Evolutionary conservation across 495 filamentous ascomycete genomes (phyloP), one percentile per base, ranked within the genome.

Genomic region (Xylaria sp.): DNA sequence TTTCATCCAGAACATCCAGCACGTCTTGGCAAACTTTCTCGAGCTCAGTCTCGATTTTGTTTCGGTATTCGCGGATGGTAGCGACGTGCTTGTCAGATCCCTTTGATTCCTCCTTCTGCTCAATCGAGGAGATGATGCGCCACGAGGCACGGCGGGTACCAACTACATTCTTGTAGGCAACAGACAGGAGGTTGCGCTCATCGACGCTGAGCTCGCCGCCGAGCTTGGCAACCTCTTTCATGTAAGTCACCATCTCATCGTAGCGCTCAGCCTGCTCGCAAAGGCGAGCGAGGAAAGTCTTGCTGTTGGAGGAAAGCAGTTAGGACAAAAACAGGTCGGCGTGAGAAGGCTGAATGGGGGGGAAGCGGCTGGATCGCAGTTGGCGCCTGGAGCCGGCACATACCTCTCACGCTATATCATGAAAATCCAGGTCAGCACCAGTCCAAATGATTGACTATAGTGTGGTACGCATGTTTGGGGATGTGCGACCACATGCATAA

Each of bases 231-330:
- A 99, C 96, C 90, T 97, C 94, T 93, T 99, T 99, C 96, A 99
- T 99, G 88, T 93, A 99, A 80, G 91, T 93, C 76, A 99, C 96
- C 96, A 99, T 99, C 87, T 99, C 96, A 93, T 99, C 96, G 83
- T 99, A 99, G 82, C 96, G 96, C 90, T 99, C 96, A 80, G 96
- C 96, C 91, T 99, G 96, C 93, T 99, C 96, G 89, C 96, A 98
- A 81, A 99, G 93, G 87, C 96, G 91, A 80, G 96, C 96, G 82
- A 99, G 93, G 89, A 99, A 99, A 78, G 96, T 99, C 92, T 99
- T 98, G 93, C 97, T 99, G 84, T 79, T 82, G 72, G 74, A 80
- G 67, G 72, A 81, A 79, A 52, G 75, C 75, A 75, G 82, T 76
- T 81, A 79, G 80, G 61, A 61, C 52, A 53, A 75, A 9, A 52